phyloP scores from a whole-genome alignment of 768 basidiomycete species.

The Coprinopsis sp. region DNA sequence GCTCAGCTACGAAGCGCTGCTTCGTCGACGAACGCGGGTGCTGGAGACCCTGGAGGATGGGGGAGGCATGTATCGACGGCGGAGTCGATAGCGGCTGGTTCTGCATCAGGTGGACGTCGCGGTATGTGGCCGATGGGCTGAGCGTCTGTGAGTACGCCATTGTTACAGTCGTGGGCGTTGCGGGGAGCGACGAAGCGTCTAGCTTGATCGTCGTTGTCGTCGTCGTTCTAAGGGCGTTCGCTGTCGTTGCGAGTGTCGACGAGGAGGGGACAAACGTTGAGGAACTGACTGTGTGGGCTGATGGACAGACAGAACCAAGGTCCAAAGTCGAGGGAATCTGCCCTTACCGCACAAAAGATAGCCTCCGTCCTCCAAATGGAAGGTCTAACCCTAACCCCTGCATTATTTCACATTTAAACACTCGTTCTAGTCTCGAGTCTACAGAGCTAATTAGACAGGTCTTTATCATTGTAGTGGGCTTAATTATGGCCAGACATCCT shows the following conservation, averaged over 20 bases:
- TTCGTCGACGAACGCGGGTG: conserved; percentile 40
- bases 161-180: conserved; percentile 1
- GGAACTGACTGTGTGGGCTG: conserved; percentile 2
- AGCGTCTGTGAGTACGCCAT: conserved; percentile 10
- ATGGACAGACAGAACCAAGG: too few relatives aligned
- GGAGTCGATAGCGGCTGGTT: conserved; percentile 6
- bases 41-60: conserved; percentile 27
- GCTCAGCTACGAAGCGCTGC: conserved; percentile 70
- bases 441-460: too few relatives aligned
- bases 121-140: conserved; percentile 8
- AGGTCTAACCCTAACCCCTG: conserved; percentile 1
- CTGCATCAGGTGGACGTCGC: conserved; percentile 8
- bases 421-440: too few relatives aligned
- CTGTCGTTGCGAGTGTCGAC: conserved; percentile 4
- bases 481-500: too few relatives aligned
- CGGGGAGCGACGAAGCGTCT: conserved; percentile 4
- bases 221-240: not conserved
- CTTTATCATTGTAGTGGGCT: too few relatives aligned
- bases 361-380: conserved; percentile 5
- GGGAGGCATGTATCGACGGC: conserved; percentile 17
- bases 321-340: too few relatives aligned
- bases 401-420: not conserved
- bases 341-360: conserved; percentile 11
- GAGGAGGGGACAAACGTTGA: conserved; percentile 6
- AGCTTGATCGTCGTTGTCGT: conserved; percentile 6